phyloP scores from a whole-genome alignment of 2,329 filamentous ascomycete species.

The Epichloe hybrida region DNA sequence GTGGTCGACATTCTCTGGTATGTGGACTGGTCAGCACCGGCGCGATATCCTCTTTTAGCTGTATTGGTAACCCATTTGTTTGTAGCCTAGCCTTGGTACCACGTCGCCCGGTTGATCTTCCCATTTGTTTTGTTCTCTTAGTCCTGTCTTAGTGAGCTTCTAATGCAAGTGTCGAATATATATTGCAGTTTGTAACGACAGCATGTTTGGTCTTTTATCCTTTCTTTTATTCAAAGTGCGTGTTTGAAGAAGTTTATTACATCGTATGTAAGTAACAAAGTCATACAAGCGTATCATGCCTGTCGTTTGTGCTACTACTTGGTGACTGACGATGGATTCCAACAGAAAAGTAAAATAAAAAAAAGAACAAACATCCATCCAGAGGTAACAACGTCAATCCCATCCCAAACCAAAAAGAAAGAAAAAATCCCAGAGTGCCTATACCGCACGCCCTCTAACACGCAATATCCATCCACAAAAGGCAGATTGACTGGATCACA shows the following conservation, averaged over 20 bases:
- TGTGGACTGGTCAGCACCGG: constrained; percentile 3
- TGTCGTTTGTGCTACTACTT: not conserved
- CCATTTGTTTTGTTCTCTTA: constrained; percentile 31
- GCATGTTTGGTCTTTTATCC: not conserved
- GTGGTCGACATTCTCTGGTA: constrained; percentile 11
- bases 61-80: constrained; percentile 17
- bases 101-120: constrained; percentile 15
- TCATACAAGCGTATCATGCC: not conserved
- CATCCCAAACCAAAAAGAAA: not conserved
- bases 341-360: not conserved
- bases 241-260: too few species aligned
- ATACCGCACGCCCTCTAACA: too few species aligned
- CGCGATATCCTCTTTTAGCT: constrained; percentile 9
- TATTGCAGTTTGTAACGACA: constrained; percentile 10
- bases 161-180: constrained; percentile 49
- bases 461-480: not conserved
- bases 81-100: constrained; percentile 13
- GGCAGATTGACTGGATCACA: not conserved
- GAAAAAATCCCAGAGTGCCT: too few species aligned
- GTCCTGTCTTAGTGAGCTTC: constrained; percentile 44
- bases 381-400: not conserved
- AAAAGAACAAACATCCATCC: not conserved
- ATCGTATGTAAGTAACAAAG: too few species aligned
- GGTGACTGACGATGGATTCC: not conserved
- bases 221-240: too few species aligned